phyloP scores from a whole-genome alignment of 2,329 filamentous ascomycete species.

The Anthostomella pinea region DNA sequence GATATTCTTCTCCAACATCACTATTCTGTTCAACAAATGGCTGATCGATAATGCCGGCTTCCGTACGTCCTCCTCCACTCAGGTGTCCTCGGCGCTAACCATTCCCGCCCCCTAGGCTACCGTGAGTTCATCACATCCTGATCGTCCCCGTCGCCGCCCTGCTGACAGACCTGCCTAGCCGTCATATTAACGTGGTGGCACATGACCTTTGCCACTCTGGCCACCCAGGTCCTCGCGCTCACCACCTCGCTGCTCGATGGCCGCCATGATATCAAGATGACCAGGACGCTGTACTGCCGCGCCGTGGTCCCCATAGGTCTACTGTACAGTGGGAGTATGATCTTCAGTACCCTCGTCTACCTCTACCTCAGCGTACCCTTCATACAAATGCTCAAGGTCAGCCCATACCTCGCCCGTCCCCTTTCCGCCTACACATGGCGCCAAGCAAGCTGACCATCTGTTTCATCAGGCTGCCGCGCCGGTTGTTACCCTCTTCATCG shows the following conservation, averaged over 20 bases:
- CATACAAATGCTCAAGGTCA: slow-evolving; percentile 66
- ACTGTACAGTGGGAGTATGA: slow-evolving; percentile 63
- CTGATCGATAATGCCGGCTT: slow-evolving; percentile 74
- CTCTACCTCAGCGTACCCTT: slow-evolving; percentile 66
- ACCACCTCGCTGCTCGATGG: slow-evolving; percentile 62
- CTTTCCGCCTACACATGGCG: not conserved
- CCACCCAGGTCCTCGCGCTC: slow-evolving; percentile 64
- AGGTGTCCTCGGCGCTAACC: slow-evolving; percentile 7
- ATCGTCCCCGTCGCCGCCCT: not conserved
- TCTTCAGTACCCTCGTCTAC: slow-evolving; percentile 67
- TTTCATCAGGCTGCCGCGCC: slow-evolving; percentile 58
- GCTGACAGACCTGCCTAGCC: slow-evolving; percentile 35
- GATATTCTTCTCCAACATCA: slow-evolving; percentile 81
- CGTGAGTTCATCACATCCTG: slow-evolving; percentile 15
- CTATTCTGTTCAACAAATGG: slow-evolving; percentile 93
- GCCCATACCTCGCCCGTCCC: slow-evolving; percentile 1
- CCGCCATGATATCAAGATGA: slow-evolving; percentile 60
- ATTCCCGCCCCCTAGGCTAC: slow-evolving; percentile 6
- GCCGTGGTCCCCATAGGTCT: slow-evolving; percentile 65
- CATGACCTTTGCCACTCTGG: slow-evolving; percentile 62
- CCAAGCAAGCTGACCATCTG: slow-evolving; percentile 19
- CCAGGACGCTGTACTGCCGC: slow-evolving; percentile 56
- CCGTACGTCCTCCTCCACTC: slow-evolving; percentile 51
- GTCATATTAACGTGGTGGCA: slow-evolving; percentile 67
- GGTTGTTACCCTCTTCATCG: slow-evolving; percentile 62